Percentiles rank a stretch among this genome's conserved stretches.
These are phyloP conservation scores for Claviceps sp. DNA, from an alignment of 2,329 filamentous ascomycete species.

Conservation along the genomic window DNA sequence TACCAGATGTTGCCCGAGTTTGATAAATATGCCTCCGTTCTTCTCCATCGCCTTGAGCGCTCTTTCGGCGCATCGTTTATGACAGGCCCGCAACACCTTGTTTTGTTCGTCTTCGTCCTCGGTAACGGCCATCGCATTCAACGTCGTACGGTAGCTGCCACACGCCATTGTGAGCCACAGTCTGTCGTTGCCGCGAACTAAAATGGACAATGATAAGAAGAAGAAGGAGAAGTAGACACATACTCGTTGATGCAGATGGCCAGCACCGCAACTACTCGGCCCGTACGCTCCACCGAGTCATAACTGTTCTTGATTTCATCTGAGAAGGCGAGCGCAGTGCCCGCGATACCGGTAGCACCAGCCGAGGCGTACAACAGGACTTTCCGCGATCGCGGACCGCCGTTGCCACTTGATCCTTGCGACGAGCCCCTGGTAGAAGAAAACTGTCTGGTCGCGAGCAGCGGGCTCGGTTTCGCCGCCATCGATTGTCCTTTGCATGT, in stretches of 20 bases:
- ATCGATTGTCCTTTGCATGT: slow-evolving; percentile 29
- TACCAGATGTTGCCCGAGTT: slow-evolving; percentile 85
- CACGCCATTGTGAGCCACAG: neutral
- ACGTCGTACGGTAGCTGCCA: slow-evolving; percentile 68
- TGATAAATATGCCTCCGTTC: slow-evolving; percentile 98
- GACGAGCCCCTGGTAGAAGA: slow-evolving; percentile 15
- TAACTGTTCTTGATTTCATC: slow-evolving; percentile 67
- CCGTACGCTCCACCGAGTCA: slow-evolving; percentile 61
- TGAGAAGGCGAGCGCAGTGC: slow-evolving; percentile 39
- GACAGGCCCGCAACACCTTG: slow-evolving; percentile 66
- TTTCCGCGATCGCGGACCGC: slow-evolving; percentile 12
- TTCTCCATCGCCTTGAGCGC: slow-evolving; percentile 81
- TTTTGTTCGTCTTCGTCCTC: slow-evolving; percentile 51
- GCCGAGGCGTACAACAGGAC: slow-evolving; percentile 35
- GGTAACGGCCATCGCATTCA: slow-evolving; percentile 54
- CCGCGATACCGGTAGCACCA: slow-evolving; percentile 35
- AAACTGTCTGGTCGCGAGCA: slow-evolving; percentile 16
- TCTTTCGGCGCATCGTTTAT: slow-evolving; percentile 81
- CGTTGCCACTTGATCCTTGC: slow-evolving; percentile 9
- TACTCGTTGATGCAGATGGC: slow-evolving; percentile 83
- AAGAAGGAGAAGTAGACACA: neutral
- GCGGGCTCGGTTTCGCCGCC: slow-evolving; percentile 16
- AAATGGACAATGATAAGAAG: neutral
- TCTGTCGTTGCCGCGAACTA: neutral
- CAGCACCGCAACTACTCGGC: slow-evolving; percentile 62